Percentiles rank a stretch among this genome's conserved stretches.
phyloP scores from a whole-genome alignment of 176 grass and related monocot genomes.

The Melocanna baccifera region DNA sequence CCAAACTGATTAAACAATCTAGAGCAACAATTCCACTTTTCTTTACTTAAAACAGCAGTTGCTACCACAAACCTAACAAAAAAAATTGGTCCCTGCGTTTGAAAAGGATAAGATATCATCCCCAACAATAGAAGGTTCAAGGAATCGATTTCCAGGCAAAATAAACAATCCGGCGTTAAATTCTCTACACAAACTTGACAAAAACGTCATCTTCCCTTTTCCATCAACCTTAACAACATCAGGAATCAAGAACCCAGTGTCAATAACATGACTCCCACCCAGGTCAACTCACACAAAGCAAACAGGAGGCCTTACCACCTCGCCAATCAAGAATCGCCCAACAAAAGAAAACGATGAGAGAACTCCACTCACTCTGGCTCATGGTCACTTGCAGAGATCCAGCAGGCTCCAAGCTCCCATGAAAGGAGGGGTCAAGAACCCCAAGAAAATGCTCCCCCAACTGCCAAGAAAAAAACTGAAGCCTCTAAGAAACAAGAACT shows the following conservation, averaged over 20 bases:
- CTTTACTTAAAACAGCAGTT: neutral
- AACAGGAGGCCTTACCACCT: neutral
- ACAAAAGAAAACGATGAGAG: neutral
- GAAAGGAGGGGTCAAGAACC: conserved; percentile 9
- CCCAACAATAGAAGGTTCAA: neutral
- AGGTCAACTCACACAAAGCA: conserved; percentile 34
- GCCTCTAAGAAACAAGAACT: neutral
- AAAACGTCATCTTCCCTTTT: neutral
- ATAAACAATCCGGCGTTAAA: neutral
- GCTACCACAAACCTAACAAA: neutral
- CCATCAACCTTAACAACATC: neutral
- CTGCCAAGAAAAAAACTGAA: conserved; percentile 3
- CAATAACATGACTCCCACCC: conserved; percentile 13
- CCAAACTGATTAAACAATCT: neutral
- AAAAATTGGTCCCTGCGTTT: neutral
- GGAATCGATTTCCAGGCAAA: neutral
- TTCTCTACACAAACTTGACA: neutral
- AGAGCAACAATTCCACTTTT: neutral
- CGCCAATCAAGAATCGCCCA: conserved; percentile 13
- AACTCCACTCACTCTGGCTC: conserved; percentile 43
- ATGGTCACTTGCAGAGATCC: conserved; percentile 52
- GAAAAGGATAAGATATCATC: neutral
- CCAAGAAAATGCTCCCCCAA: conserved; percentile 15
- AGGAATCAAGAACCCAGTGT: neutral
- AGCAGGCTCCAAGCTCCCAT: conserved; percentile 39